phyloP scores from a whole-genome alignment of 2,329 filamentous ascomycete species.

The Fusarium abutilonis region DNA sequence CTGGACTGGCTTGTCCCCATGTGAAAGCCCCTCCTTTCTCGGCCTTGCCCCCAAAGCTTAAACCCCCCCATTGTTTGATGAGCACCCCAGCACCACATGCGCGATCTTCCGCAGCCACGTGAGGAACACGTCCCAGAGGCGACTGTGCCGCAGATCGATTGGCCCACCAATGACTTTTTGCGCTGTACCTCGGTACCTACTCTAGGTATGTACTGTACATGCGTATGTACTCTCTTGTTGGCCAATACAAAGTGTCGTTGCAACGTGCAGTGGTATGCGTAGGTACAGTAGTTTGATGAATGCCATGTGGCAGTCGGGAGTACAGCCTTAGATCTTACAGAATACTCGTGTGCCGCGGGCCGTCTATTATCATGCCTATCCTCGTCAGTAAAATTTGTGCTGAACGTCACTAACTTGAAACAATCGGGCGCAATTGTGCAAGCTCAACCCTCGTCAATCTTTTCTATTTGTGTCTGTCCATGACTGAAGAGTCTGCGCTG shows the following conservation, averaged over 20 bases:
- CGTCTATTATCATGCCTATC: conserved; percentile 11
- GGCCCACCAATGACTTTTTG: conserved; percentile 20
- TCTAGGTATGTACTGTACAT: conserved; percentile 1
- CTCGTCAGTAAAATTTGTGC: not conserved
- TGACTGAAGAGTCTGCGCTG: conserved; percentile 11
- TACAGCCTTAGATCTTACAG: not conserved
- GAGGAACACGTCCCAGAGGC: conserved; percentile 39
- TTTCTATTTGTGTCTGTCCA: conserved; percentile 32
- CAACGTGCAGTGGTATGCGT: conserved; percentile 15
- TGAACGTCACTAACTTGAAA: conserved; percentile 25
- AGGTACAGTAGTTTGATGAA: conserved; percentile 10
- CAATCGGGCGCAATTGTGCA: conserved; percentile 18
- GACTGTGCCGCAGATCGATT: conserved; percentile 30
- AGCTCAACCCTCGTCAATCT: conserved; percentile 22
- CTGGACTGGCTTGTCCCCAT: conserved; percentile 20
- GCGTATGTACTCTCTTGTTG: conserved; percentile 8
- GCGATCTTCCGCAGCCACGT: conserved; percentile 52
- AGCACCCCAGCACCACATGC: conserved; percentile 45
- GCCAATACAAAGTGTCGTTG: conserved; percentile 5
- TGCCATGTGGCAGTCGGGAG: conserved; percentile 34
- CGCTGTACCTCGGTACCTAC: not conserved
- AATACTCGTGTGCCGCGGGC: not conserved
- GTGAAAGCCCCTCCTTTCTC: conserved; percentile 10
- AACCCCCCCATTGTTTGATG: conserved; percentile 28
- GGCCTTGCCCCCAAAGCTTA: conserved; percentile 30